Conservation (phyloP, 305 asterid genomes). For the Fraxinus xanthoxyloides region DNA sequence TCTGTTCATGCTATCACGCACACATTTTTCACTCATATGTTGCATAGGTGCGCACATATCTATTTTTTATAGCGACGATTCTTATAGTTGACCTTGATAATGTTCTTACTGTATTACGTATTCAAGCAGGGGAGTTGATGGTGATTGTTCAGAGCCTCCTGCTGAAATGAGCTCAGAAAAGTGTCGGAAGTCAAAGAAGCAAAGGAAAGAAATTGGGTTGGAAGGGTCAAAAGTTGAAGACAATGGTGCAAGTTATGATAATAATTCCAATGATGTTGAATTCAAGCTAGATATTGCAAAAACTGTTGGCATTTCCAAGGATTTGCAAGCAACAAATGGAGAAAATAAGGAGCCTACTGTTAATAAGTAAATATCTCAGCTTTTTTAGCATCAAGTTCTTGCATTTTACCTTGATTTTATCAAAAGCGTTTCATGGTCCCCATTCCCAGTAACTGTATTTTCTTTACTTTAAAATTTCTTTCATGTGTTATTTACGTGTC, state of each 20-base stretch:
- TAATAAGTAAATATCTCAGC: constrained; percentile 44
- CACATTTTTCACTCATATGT: constrained; percentile 15
- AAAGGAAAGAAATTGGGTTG: constrained; percentile 35
- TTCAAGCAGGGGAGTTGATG: constrained; percentile 35
- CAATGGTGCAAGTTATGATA: constrained; percentile 15
- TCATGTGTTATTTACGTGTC: background rate
- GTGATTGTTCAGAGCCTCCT: constrained; percentile 10
- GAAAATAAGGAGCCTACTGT: constrained; percentile 19
- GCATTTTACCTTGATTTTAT: background rate
- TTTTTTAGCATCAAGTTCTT: background rate
- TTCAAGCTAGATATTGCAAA: constrained; percentile 29
- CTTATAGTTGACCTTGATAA: constrained; percentile 8
- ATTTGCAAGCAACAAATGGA: constrained; percentile 33
- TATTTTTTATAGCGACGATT: background rate
- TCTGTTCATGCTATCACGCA: constrained; percentile 5
- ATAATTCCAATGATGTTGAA: constrained; percentile 29
- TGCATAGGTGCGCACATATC: background rate
- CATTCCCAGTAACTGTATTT: background rate
- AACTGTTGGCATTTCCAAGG: constrained; percentile 24
- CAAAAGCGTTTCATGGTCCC: background rate
- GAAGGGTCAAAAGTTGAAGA: constrained; percentile 29
- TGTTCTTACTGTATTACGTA: constrained; percentile 7
- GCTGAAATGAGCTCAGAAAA: constrained; percentile 30
- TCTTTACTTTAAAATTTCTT: background rate
- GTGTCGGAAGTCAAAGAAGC: constrained; percentile 48